Conservation (phyloP, 441 rosid species). For the Pelargonium australe region DNA sequence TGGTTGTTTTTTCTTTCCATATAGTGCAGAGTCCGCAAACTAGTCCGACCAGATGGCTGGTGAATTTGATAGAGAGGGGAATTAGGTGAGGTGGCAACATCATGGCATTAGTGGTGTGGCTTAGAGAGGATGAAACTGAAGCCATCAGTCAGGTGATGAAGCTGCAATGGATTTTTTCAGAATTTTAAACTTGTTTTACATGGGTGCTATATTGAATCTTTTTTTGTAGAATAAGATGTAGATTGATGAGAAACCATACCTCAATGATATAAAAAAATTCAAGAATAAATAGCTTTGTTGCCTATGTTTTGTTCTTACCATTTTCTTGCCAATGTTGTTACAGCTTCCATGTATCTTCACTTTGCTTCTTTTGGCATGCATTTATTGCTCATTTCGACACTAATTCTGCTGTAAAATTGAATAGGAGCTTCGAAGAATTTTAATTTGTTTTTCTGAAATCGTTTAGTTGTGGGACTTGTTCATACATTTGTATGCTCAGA, state of each 20-base stretch:
- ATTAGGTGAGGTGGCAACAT: slow-evolving; percentile 18
- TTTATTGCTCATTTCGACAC: slow-evolving; percentile 3
- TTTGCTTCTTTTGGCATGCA: background rate
- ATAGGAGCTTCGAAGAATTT: too few species aligned
- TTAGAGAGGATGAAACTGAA: slow-evolving; percentile 13
- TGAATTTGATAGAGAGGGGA: slow-evolving; percentile 21
- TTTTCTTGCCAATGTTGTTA: too few species aligned
- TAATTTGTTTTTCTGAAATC: too few species aligned
- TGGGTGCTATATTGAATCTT: slow-evolving; percentile 26
- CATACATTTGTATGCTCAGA: too few species aligned
- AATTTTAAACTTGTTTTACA: background rate
- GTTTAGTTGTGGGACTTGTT: too few species aligned
- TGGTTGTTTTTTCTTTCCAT: slow-evolving; percentile 31
- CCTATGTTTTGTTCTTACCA: background rate
- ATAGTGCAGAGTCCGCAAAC: slow-evolving; percentile 29
- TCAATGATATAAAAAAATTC: slow-evolving; percentile 21
- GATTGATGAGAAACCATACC: slow-evolving; percentile 27
- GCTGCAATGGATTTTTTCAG: slow-evolving; percentile 15
- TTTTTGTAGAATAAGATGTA: slow-evolving; percentile 35
- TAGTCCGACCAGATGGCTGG: slow-evolving; percentile 25
- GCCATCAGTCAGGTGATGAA: slow-evolving; percentile 39
- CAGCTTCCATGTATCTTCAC: background rate
- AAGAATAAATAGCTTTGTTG: slow-evolving; percentile 31
- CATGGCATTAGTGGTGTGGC: slow-evolving; percentile 20
- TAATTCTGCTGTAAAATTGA: background rate